Base-by-base conservation (phyloP, 2,329 filamentous ascomycete species). In the Sporothrix euskadiensis region DNA sequence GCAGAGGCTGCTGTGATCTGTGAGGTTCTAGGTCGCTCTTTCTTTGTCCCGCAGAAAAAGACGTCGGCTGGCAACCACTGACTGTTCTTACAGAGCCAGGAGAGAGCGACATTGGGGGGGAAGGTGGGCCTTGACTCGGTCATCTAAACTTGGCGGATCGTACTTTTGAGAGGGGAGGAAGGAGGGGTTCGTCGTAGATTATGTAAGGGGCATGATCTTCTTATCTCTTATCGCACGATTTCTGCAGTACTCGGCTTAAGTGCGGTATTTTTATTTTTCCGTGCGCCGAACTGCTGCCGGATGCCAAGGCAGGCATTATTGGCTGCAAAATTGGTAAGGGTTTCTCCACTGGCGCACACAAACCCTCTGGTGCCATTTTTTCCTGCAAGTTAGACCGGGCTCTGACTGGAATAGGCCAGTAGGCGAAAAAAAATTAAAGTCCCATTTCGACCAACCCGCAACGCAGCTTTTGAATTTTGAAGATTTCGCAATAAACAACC, bases 291-390 rank as follows among this genome's bases (percentile, higher is more conserved):
- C 9, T 5, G 9, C 35, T 22, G 12, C 22, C 26, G 26, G 8
- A n/a, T 19, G 16, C 7, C n/a, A 4, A 41, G 32, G 7, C 41
- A 26, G 61, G 26, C 22, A 3, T 41, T n/a, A 54, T 66, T 66
- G 16, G 66, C 59, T 71, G 70, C 70, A 35, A 35, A 35, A 39
- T 63, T 44, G 52, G 35, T 63, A 32, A 75, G 74, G 74, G 74
- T 59, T 75, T 71, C 69, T 69, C 74, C 69, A 66, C 74, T n/a
- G 19, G 54, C 69, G 71, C 74, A 73, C 74, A 75, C 72, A 75
- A 75, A 65, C 74, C 74, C 59, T 72, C 57, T 52, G 63, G 71
- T 59, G 69, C 74, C 72, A 66, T 63, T 75, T 75, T 75, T 75
- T 73, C 47, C 69, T 69, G 41, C 49, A 49, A 71, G 56, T 47